Evolutionary conservation across 352 stramenopile genomes (phyloP), one percentile per base, ranked within the genome.

Genomic region (Aphanomyces stellatus): DNA sequence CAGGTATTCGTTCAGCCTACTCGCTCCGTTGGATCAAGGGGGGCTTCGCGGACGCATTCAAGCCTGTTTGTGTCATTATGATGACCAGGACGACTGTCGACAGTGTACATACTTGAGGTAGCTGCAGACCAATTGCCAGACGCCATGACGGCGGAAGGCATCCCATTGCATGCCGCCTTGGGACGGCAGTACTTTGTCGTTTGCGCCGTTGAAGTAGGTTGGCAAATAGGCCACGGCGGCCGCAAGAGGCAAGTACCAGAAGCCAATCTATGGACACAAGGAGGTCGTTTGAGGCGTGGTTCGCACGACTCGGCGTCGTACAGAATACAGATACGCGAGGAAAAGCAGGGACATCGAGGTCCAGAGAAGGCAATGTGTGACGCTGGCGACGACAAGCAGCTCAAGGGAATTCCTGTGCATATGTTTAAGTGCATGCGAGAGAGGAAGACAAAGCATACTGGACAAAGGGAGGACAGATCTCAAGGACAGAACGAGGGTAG

Each of bases 191-290:
- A 76, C 77, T 5, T 75, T 88, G 70, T 75, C 76, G 22, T 88
- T 75, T 2, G 75, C 72, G 41, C 79, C 77, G 49, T 81, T 80
- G 15, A 84, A 57, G 66, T 85, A 89, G 11, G 73, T 85, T 8
- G 81, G 82, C 66, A 88, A 30, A 70, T 91, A 91, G 15, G 88
- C 33, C 28, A 72, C 75, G n/a, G 88, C 70, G 1, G 88, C 62
- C n/a, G 79, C 80, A 27, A 79, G 63, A n/a, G 74, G 74, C 0
- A 88, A 46, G 25, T 83, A 66, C 10, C 74, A 72, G 53, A 88
- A 87, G 30, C 79, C 80, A 43, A 73, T 70, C 75, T 84, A 48
- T 27, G 60, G 24, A n/a, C n/a, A n/a, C n/a, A n/a, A n/a, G n/a
- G n/a, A n/a, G n/a, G n/a, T n/a, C n/a, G n/a, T n/a, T n/a, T n/a